Evolutionary conservation across 768 basidiomycete genomes (phyloP).

Genomic region (Butyriboletus loyo): DNA sequence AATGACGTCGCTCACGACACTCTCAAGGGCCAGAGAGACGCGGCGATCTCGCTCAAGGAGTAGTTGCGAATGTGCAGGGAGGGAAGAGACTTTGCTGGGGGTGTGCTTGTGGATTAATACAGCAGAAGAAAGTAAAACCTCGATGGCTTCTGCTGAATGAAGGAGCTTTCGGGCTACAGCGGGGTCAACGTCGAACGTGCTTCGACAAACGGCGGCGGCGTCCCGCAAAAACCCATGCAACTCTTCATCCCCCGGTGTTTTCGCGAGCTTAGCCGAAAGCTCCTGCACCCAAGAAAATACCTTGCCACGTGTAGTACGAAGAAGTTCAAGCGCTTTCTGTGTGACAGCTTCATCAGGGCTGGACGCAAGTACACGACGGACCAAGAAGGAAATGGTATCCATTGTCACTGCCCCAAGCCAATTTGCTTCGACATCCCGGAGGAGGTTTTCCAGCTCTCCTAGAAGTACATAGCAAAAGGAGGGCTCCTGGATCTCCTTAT

Average conservation of each 20-base stretch:
- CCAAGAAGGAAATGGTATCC: slow-evolving; percentile 34
- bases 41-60: slow-evolving; percentile 32
- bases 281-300: slow-evolving; percentile 37
- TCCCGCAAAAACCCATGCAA: slow-evolving; percentile 30
- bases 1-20: slow-evolving; percentile 1
- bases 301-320: slow-evolving; percentile 32
- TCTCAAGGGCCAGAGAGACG: slow-evolving; percentile 26
- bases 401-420: slow-evolving; percentile 39
- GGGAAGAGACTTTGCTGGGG: slow-evolving; percentile 5
- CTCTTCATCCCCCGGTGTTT: slow-evolving; percentile 10
- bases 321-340: slow-evolving; percentile 20
- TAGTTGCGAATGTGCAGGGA: slow-evolving; percentile 6
- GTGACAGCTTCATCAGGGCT: slow-evolving; percentile 9
- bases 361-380: slow-evolving; percentile 36
- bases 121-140: slow-evolving; percentile 20
- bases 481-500: slow-evolving; percentile 33
- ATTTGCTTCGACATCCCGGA: slow-evolving; percentile 37
- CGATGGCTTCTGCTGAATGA: slow-evolving; percentile 21
- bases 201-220: slow-evolving; percentile 39
- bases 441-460: slow-evolving; percentile 32
- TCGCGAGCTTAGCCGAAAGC: slow-evolving; percentile 25
- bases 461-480: slow-evolving; percentile 39
- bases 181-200: slow-evolving; percentile 29
- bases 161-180: slow-evolving; percentile 12
- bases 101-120: slow-evolving; percentile 28